A percentile compares a stretch with the other conserved stretches of the same genome.
These are phyloP conservation scores for Trifolium subterraneum DNA, from an alignment of 306 rosid species.

Conservation along the genomic window DNA sequence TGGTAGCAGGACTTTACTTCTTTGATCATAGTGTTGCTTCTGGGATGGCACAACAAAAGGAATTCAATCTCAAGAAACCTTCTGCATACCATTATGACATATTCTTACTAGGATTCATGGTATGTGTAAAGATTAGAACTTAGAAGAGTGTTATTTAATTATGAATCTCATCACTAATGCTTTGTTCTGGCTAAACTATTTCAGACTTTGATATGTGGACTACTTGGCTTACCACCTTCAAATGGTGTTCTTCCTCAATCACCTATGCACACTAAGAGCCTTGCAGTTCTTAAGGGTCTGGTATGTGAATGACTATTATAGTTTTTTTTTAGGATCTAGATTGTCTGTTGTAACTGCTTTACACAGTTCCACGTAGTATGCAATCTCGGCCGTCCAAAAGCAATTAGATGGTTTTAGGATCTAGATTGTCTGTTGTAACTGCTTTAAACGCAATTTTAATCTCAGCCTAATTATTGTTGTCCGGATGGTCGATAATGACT, in stretches of 20 bases:
- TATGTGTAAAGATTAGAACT: slow-evolving; percentile 26
- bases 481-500: no score
- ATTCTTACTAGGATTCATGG: slow-evolving; percentile 67
- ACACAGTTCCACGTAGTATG: no score
- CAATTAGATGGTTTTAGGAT: no score
- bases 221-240: slow-evolving; percentile 89
- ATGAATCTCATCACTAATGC: background rate
- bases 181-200: background rate
- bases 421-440: no score
- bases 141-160: background rate
- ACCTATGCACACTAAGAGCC: slow-evolving; percentile 94
- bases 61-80: slow-evolving; percentile 84
- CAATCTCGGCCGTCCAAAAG: no score
- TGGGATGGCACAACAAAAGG: slow-evolving; percentile 86
- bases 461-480: no score
- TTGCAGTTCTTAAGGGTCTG: slow-evolving; percentile 75
- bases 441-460: no score
- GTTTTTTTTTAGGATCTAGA: no score
- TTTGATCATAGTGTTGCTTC: slow-evolving; percentile 94
- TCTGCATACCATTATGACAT: slow-evolving; percentile 85
- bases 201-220: slow-evolving; percentile 82
- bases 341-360: no score
- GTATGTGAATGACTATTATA: background rate
- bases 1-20: slow-evolving; percentile 90
- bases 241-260: slow-evolving; percentile 95